phyloP scores from a whole-genome alignment of 148 eudicot species.

The Chenopodium formosanum region DNA sequence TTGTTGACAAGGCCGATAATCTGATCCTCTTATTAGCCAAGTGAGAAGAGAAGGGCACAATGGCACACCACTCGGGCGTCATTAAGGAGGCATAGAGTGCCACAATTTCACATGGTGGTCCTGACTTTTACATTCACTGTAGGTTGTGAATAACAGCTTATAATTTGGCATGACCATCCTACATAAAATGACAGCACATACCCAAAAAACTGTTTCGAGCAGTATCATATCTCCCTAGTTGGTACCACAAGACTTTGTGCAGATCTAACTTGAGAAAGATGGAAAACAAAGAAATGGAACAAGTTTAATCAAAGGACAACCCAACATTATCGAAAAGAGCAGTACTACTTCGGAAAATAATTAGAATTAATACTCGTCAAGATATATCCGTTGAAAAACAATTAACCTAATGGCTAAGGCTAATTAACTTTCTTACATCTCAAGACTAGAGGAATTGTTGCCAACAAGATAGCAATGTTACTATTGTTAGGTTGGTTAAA shows the following conservation, averaged over 20 bases:
- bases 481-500: no score
- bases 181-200: constrained; percentile 17
- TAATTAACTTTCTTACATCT: no score
- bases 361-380: not conserved
- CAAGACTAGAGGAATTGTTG: no score
- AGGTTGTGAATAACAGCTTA: constrained; percentile 10
- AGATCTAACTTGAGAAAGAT: not conserved
- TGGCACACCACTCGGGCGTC: constrained; percentile 13
- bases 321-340: not conserved
- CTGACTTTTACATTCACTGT: constrained; percentile 21
- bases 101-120: constrained; percentile 33
- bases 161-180: constrained; percentile 5
- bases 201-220: constrained; percentile 20
- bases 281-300: not conserved
- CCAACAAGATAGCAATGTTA: no score
- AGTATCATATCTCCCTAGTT: constrained; percentile 18
- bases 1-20: not conserved
- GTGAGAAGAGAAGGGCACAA: constrained; percentile 8
- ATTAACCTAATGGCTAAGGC: not conserved
- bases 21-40: constrained; percentile 9
- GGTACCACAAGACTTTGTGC: constrained; percentile 14
- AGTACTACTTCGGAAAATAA: not conserved
- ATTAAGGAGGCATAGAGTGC: constrained; percentile 13
- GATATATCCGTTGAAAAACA: not conserved
- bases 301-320: not conserved